Evolutionary conservation across 1,284 basidiomycete genomes (phyloP).

Genomic region (Tilletia caries): DNA sequence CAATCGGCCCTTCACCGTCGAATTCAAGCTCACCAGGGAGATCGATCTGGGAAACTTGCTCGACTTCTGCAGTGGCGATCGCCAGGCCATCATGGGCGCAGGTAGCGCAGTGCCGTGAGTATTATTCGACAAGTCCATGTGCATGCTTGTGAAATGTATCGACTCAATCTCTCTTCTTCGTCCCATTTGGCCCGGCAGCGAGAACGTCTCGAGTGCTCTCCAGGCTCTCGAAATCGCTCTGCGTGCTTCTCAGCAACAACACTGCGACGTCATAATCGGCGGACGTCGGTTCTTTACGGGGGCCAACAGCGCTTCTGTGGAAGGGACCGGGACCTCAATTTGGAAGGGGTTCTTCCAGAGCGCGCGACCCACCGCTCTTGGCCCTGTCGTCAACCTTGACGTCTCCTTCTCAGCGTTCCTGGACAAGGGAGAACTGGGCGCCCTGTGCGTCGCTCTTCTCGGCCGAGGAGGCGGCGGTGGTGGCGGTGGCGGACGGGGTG

Average conservation of each 20-base stretch:
- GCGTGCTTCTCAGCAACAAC: slow-evolving; percentile 13
- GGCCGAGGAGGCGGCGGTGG: slow-evolving; percentile 26
- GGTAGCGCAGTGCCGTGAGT: slow-evolving; percentile 21
- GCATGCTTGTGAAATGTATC: slow-evolving; percentile 12
- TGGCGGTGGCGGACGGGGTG: slow-evolving; percentile 15
- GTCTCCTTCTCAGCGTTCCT: slow-evolving; percentile 37
- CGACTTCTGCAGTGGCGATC: slow-evolving; percentile 26
- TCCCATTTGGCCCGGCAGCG: background rate
- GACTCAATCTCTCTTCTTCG: slow-evolving; percentile 12
- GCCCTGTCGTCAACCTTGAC: slow-evolving; percentile 43
- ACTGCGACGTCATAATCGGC: slow-evolving; percentile 16
- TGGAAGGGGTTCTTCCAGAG: slow-evolving; percentile 38
- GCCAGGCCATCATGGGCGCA: slow-evolving; percentile 24
- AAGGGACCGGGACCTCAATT: slow-evolving; percentile 22
- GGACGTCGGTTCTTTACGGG: slow-evolving; percentile 37
- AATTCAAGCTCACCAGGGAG: slow-evolving; percentile 21
- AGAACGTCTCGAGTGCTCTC: slow-evolving; percentile 16
- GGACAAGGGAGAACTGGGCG: slow-evolving; percentile 26
- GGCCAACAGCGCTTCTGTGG: slow-evolving; percentile 26
- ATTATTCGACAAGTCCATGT: background rate
- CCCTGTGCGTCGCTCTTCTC: slow-evolving; percentile 29
- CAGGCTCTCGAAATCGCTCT: slow-evolving; percentile 33
- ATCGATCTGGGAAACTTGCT: slow-evolving; percentile 25
- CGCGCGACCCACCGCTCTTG: slow-evolving; percentile 31
- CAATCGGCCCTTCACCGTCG: slow-evolving; percentile 22